Evolutionary conservation across 768 basidiomycete species (phyloP).

Genomic region (Leccinum sublutescens): DNA sequence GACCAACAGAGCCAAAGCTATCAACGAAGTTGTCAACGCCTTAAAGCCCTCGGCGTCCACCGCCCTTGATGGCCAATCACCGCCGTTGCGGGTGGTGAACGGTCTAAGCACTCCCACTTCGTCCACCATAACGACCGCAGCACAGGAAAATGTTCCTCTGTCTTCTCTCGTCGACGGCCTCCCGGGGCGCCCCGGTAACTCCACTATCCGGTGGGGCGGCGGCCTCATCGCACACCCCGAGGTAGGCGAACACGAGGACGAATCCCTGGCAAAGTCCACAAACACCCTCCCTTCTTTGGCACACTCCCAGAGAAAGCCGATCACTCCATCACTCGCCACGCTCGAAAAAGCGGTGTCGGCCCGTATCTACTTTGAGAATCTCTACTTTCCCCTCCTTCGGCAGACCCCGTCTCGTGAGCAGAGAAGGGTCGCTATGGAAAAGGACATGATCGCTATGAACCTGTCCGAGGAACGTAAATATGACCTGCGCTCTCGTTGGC

Average conservation of each 20-base stretch:
- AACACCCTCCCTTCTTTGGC: slow-evolving; percentile 30
- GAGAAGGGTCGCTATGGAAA: slow-evolving; percentile 82
- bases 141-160: slow-evolving; percentile 62
- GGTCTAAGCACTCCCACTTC: slow-evolving; percentile 68
- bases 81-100: slow-evolving; percentile 76
- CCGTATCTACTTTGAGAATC: slow-evolving; percentile 91
- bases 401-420: slow-evolving; percentile 85
- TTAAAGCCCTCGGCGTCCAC: slow-evolving; percentile 55
- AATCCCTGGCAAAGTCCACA: slow-evolving; percentile 22
- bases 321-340: slow-evolving; percentile 86
- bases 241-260: slow-evolving; percentile 57
- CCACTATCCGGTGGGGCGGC: slow-evolving; percentile 58
- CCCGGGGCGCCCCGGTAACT: slow-evolving; percentile 55
- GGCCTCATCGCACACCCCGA: slow-evolving; percentile 68
- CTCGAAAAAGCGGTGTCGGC: slow-evolving; percentile 92
- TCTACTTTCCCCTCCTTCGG: slow-evolving; percentile 83
- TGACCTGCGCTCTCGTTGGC: slow-evolving; percentile 70
- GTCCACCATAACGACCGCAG: slow-evolving; percentile 72
- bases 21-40: slow-evolving; percentile 76
- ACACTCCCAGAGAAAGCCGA: slow-evolving; percentile 49
- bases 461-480: slow-evolving; percentile 71
- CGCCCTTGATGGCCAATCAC: slow-evolving; percentile 39
- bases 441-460: slow-evolving; percentile 75
- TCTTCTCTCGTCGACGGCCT: slow-evolving; percentile 44
- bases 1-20: slow-evolving; percentile 63